Percentiles rank a stretch among this genome's conserved stretches.
phyloP scores from a whole-genome alignment of 2,329 filamentous ascomycete genomes.

The Pseudocercospora ulei region DNA sequence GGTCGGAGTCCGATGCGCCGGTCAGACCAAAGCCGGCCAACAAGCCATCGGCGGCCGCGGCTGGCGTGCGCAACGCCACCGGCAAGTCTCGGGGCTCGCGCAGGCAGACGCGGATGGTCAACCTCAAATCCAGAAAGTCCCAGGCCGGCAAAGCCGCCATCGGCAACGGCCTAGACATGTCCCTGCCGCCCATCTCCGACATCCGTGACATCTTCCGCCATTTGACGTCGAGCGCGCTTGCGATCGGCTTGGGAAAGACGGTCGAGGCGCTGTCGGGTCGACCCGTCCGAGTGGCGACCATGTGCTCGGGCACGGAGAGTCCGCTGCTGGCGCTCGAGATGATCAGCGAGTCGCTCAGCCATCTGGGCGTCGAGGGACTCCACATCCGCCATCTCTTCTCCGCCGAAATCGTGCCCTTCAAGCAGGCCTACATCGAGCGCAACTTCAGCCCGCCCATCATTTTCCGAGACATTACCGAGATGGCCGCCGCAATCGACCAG shows the following conservation, averaged over 20 bases:
- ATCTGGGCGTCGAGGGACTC: slow-evolving; percentile 17
- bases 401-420: slow-evolving; percentile 41
- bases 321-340: slow-evolving; percentile 58
- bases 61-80: background rate
- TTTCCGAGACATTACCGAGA: slow-evolving; percentile 41
- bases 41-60: background rate
- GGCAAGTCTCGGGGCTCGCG: background rate
- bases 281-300: slow-evolving; percentile 52
- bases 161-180: slow-evolving; percentile 24
- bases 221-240: slow-evolving; percentile 37
- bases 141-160: too few relatives aligned
- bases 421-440: slow-evolving; percentile 43
- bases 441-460: slow-evolving; percentile 40
- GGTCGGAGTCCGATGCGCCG: background rate
- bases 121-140: slow-evolving; percentile 1
- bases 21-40: background rate
- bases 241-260: slow-evolving; percentile 1
- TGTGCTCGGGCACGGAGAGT: slow-evolving; percentile 70
- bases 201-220: slow-evolving; percentile 45
- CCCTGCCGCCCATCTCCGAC: slow-evolving; percentile 41
- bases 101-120: background rate
- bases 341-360: slow-evolving; percentile 38
- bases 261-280: slow-evolving; percentile 17
- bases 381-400: slow-evolving; percentile 38
- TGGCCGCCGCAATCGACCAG: slow-evolving; percentile 27